A percentile compares a stretch with the other conserved stretches of the same genome.
Evolutionary conservation across 1,139 yeast species (phyloP).

Genomic region (Eremothecium coryli): DNA sequence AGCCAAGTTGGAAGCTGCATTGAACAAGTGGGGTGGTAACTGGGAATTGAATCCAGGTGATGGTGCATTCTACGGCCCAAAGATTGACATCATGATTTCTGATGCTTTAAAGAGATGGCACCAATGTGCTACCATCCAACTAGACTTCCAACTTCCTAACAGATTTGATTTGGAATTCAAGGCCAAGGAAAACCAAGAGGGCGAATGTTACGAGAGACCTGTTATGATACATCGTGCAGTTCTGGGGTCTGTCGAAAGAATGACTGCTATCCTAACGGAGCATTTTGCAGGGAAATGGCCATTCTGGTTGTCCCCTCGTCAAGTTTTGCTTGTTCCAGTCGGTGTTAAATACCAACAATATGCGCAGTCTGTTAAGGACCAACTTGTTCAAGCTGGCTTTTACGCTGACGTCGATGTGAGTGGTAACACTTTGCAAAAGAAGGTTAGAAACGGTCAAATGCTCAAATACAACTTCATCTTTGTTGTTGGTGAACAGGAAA

Average conservation of each 20-base stretch:
- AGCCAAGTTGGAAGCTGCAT: conserved; percentile 59
- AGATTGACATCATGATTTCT: conserved; percentile 86
- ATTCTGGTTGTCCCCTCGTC: conserved; percentile 98
- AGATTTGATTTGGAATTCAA: conserved; percentile 85
- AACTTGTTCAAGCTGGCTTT: conserved; percentile 59
- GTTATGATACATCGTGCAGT: conserved; percentile 99
- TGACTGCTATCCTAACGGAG: conserved; percentile 95
- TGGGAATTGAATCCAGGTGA: conserved; percentile 95
- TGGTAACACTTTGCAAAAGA: conserved; percentile 93
- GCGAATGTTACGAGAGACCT: conserved; percentile 48
- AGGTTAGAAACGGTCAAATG: conserved; percentile 90
- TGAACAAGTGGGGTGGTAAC: conserved; percentile 66
- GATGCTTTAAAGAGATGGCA: conserved; percentile 92
- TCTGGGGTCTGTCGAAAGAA: conserved; percentile 94
- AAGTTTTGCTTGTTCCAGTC: conserved; percentile 87
- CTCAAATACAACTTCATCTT: conserved; percentile 89
- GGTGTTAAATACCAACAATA: conserved; percentile 87
- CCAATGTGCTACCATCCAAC: conserved; percentile 96
- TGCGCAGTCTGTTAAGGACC: conserved; percentile 68
- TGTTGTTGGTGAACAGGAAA: conserved; percentile 93
- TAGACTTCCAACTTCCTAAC: conserved; percentile 92
- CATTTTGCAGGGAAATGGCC: conserved; percentile 99
- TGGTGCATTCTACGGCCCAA: conserved; percentile 98
- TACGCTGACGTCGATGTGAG: conserved; percentile 86
- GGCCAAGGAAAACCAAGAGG: conserved; percentile 48